Evolutionary conservation across 495 filamentous ascomycete species (phyloP).

Genomic region (Penicillium fimorum): DNA sequence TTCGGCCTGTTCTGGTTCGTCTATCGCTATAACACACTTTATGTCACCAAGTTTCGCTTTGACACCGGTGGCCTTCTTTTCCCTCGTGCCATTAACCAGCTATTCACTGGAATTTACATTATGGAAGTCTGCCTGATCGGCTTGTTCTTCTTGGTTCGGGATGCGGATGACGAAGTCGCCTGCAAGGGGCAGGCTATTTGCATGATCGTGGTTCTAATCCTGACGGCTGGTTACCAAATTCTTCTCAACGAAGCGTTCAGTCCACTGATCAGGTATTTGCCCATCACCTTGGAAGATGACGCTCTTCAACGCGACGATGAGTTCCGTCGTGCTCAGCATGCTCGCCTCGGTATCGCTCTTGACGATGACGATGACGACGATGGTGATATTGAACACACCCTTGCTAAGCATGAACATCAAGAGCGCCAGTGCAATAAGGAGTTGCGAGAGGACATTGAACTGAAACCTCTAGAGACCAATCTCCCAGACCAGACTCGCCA

Average conservation of each 20-base stretch:
- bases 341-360: slow-evolving; percentile 48
- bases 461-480: slow-evolving; percentile 49
- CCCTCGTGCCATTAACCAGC: slow-evolving; percentile 90
- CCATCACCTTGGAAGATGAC: slow-evolving; percentile 94
- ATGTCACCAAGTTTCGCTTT: slow-evolving; percentile 85
- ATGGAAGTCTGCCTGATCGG: slow-evolving; percentile 92
- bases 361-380: slow-evolving; percentile 34
- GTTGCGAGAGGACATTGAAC: slow-evolving; percentile 60
- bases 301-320: slow-evolving; percentile 85
- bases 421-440: slow-evolving; percentile 38
- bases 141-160: slow-evolving; percentile 80
- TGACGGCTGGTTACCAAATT: slow-evolving; percentile 79
- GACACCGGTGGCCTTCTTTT: slow-evolving; percentile 95
- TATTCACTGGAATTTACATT: slow-evolving; percentile 91
- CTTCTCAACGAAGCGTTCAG: slow-evolving; percentile 82
- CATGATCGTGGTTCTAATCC: slow-evolving; percentile 73
- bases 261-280: slow-evolving; percentile 83
- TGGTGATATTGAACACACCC: slow-evolving; percentile 43
- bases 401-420: slow-evolving; percentile 41
- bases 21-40: slow-evolving; percentile 94
- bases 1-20: slow-evolving; percentile 95
- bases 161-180: slow-evolving; percentile 54
- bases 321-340: slow-evolving; percentile 75
- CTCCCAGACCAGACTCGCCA: slow-evolving; percentile 20
- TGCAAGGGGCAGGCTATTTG: slow-evolving; percentile 83